Evolutionary conservation across 148 eudicot genomes (phyloP), one percentile per base, ranked within the genome.

Genomic region (Spergularia marina): DNA sequence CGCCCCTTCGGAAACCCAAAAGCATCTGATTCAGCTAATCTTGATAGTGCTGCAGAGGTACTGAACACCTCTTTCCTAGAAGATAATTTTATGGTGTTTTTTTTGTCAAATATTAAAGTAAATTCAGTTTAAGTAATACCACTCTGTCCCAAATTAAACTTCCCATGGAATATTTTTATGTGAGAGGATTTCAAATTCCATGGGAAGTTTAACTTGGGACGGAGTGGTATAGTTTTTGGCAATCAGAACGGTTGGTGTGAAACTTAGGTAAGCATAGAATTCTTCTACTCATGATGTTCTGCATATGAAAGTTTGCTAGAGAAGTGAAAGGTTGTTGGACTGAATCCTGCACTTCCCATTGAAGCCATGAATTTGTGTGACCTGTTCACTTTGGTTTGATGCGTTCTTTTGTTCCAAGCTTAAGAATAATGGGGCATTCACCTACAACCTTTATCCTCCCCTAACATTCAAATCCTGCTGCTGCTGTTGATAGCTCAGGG

Each of bases 21-120:
- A 81, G 99, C 92, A 66, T 95, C 99, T 66, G 99, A 95, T 87
- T 95, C 99, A 74, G 99, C 99, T 36, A 95, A 95, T 82, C 97
- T 95, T 80, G 99, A 95, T 77, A 95, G 96, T 79, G 87, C 99
- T 41, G 99, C 99, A 63, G 99, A 95, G 85, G 99, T 92, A 87
- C 77, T 81, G 11, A 56, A 53, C 55, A 40, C 13, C 65, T 75
- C 80, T 75, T 65, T 51, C 44, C 61, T 70, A 61, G 1, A 40
- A 36, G 41, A 73, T 55, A 65, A 56, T 65, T 56, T 47, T 47
- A 53, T 53, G 56, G 72, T 68, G 73, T 70, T 55, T 49, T 30
- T 30, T 11, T 23, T 20, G 63, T 44, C 30, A 53, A 53, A 11
- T 53, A 25, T 68, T 1, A 51, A 65, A 63, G 13, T 15, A 62